Percentiles rank a stretch among this genome's conserved stretches.
Conservation (phyloP, 108 stramenopile species). For the Seminavis robusta region DNA sequence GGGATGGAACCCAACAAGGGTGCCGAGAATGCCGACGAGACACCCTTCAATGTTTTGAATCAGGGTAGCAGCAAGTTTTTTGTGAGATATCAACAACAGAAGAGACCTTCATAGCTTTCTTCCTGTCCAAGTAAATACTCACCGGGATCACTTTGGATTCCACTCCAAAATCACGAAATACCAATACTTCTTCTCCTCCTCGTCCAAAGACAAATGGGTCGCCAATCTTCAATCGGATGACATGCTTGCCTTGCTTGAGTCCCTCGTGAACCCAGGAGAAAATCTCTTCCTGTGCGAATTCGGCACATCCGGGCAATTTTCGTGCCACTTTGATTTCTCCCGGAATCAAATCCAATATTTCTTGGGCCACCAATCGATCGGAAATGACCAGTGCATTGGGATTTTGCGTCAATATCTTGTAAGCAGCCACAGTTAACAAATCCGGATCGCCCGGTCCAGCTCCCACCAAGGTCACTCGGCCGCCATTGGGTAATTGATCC, state of each 20-base stretch:
- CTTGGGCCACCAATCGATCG: slow-evolving; percentile 90
- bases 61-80: neutral
- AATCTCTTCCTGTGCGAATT: slow-evolving; percentile 92
- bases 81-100: neutral
- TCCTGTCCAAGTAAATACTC: slow-evolving; percentile 27
- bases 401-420: slow-evolving; percentile 48
- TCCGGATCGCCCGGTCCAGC: slow-evolving; percentile 95
- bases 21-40: slow-evolving; percentile 93
- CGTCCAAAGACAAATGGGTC: slow-evolving; percentile 98
- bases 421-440: slow-evolving; percentile 88
- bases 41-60: slow-evolving; percentile 65
- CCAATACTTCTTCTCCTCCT: slow-evolving; percentile 95
- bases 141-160: slow-evolving; percentile 77
- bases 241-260: slow-evolving; percentile 73
- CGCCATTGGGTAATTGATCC: slow-evolving; percentile 42
- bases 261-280: slow-evolving; percentile 89
- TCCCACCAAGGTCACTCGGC: slow-evolving; percentile 79
- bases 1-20: slow-evolving; percentile 93
- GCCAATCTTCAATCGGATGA: slow-evolving; percentile 97
- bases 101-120: too few species aligned
- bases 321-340: slow-evolving; percentile 84
- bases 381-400: slow-evolving; percentile 78
- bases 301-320: slow-evolving; percentile 94
- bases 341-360: slow-evolving; percentile 74
- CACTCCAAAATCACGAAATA: slow-evolving; percentile 83